Conservation (phyloP, 495 filamentous ascomycete genomes). For the Neurospora discreta region DNA sequence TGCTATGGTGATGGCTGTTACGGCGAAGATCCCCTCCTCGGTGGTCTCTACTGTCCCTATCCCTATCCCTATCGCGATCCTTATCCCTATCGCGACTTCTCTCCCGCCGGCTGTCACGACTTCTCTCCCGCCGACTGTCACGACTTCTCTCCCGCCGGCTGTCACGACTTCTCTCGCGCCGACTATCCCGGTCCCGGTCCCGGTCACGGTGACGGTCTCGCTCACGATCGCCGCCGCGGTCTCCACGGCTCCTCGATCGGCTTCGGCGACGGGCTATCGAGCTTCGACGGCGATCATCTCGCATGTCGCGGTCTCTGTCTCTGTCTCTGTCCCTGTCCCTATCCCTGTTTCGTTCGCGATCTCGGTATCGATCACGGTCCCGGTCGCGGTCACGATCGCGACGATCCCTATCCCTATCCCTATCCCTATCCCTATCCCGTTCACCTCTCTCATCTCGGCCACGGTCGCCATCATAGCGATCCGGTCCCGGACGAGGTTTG, state of each 20-base stretch:
- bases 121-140: constrained; percentile 8
- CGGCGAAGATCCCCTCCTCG: neutral
- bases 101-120: constrained; percentile 6
- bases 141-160: constrained; percentile 4
- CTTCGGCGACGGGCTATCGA: neutral
- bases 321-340: constrained; percentile 22
- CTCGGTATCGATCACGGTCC: constrained; percentile 23
- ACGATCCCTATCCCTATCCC: constrained; percentile 13
- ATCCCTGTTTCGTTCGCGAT: constrained; percentile 21
- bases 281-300: constrained; percentile 6
- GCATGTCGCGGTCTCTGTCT: constrained; percentile 19
- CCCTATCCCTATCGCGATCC: constrained; percentile 11
- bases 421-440: constrained; percentile 13
- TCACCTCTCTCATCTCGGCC: constrained; percentile 11
- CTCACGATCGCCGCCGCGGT: constrained; percentile 9
- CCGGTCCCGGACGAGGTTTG: constrained; percentile 3
- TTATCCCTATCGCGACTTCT: constrained; percentile 10
- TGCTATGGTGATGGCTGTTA: neutral
- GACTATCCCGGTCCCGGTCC: constrained; percentile 5
- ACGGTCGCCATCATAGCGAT: constrained; percentile 8
- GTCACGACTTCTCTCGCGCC: constrained; percentile 8
- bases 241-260: neutral
- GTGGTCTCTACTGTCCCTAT: neutral
- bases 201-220: neutral
- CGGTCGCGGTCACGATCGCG: constrained; percentile 23